Evolutionary conservation across 805 yeast species (phyloP).

Genomic region (Saccharomycopsis sp.): DNA sequence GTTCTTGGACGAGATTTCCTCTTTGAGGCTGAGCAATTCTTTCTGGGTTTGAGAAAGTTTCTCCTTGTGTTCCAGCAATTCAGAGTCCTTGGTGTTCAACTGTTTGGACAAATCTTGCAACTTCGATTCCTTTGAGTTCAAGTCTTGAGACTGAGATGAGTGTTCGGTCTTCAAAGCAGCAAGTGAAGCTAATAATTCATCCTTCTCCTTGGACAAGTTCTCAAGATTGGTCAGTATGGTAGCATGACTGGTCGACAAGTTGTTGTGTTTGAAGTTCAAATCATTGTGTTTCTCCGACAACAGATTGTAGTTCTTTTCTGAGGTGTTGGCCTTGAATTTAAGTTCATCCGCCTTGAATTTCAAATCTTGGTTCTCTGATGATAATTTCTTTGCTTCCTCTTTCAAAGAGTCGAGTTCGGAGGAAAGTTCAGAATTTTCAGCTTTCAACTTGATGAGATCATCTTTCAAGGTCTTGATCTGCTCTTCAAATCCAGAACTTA

Average conservation of each 20-base stretch:
- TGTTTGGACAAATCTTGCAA: too few species aligned
- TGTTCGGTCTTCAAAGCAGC: not conserved
- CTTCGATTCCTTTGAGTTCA: too few species aligned
- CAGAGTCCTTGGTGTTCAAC: too few species aligned
- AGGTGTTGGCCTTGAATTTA: constrained; percentile 14
- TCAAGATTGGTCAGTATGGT: not conserved
- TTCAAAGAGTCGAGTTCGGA: constrained; percentile 4
- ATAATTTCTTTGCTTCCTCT: not conserved
- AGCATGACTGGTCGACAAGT: not conserved
- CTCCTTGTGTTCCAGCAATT: too few species aligned
- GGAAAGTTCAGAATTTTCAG: not conserved
- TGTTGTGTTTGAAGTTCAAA: not conserved
- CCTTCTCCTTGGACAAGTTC: not conserved
- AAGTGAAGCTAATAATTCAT: not conserved
- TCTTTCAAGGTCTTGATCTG: constrained; percentile 1
- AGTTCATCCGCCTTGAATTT: constrained; percentile 9
- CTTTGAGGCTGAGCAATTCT: too few species aligned
- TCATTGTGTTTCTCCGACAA: constrained; percentile 10
- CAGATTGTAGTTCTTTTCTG: constrained; percentile 14
- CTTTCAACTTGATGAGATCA: not conserved
- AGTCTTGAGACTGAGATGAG: too few species aligned
- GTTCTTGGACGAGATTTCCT: too few species aligned
- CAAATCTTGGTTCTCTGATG: constrained; percentile 13
- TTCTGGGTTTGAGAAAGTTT: too few species aligned
- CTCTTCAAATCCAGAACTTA: not conserved